These are phyloP conservation scores for Phaffomyces opuntiae DNA, from an alignment of 805 yeast species.

Conservation along the genomic window DNA sequence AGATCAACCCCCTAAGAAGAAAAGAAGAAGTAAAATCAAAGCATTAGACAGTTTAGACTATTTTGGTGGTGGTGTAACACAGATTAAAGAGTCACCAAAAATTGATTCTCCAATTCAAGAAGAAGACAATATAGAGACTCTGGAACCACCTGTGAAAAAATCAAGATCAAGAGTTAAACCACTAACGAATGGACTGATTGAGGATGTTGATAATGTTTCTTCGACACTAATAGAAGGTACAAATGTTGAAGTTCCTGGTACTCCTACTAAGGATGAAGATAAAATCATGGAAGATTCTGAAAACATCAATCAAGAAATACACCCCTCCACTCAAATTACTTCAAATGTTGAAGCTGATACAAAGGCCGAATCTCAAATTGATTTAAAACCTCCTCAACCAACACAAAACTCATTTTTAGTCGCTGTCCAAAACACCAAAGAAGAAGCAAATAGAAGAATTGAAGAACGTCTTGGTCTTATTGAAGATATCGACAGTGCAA, in stretches of 20 bases:
- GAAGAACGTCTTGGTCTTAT: conserved; percentile 12
- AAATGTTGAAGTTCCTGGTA: background rate
- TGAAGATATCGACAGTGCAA: conserved; percentile 13
- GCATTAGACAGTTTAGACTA: conserved; percentile 30
- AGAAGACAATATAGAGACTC: background rate
- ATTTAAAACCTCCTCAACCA: background rate
- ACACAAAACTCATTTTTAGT: conserved; percentile 10
- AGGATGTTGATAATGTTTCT: background rate
- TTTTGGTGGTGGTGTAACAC: conserved; percentile 32
- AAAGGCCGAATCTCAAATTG: background rate
- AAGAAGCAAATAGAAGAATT: conserved; percentile 16
- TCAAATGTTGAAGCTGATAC: background rate
- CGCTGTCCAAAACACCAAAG: conserved; percentile 15
- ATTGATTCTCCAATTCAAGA: background rate
- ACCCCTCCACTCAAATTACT: too few relatives aligned
- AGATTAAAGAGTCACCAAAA: conserved; percentile 1
- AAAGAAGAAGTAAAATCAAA: conserved; percentile 19
- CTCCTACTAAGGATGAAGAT: background rate
- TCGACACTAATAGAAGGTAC: background rate
- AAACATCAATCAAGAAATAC: background rate
- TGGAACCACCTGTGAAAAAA: conserved; percentile 8
- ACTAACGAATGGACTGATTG: conserved; percentile 1
- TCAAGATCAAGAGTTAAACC: conserved; percentile 5
- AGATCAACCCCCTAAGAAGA: conserved; percentile 8
- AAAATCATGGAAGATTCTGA: background rate